phyloP scores from a whole-genome alignment of 1,284 basidiomycete species.

The Naganishia albida region DNA sequence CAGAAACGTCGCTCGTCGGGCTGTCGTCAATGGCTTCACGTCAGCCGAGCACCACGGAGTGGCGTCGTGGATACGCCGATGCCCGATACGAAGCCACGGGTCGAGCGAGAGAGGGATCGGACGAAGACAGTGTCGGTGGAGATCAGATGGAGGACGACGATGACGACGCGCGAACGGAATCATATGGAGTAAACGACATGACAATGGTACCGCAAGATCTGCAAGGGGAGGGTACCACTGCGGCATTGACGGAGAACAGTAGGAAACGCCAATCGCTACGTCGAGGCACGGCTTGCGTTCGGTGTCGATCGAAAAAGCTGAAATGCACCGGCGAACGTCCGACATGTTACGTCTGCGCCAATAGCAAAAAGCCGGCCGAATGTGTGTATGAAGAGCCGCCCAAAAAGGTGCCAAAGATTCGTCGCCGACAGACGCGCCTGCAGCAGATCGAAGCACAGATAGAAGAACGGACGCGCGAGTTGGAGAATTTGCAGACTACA shows the following conservation, averaged over 20 bases:
- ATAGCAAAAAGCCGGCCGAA: conserved; percentile 25
- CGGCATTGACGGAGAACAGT: not conserved
- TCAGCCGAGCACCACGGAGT: not conserved
- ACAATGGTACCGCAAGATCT: not conserved
- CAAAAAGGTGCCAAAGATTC: conserved; percentile 22
- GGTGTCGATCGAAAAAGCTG: conserved; percentile 33
- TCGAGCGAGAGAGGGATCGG: not conserved
- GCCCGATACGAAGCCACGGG: not conserved
- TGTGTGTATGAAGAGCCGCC: conserved; percentile 28
- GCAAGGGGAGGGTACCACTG: not conserved
- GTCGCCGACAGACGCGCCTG: conserved; percentile 22
- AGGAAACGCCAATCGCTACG: conserved; percentile 26
- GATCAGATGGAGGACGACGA: conserved; percentile 16
- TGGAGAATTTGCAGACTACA: not conserved
- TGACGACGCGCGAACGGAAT: not conserved
- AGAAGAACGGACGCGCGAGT: conserved; percentile 6
- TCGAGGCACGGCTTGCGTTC: conserved; percentile 29
- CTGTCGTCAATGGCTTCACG: too few species aligned
- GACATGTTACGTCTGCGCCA: conserved; percentile 21
- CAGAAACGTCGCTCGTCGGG: too few species aligned
- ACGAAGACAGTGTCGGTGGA: conserved; percentile 1
- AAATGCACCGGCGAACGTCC: conserved; percentile 33
- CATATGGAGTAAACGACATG: not conserved
- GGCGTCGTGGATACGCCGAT: not conserved
- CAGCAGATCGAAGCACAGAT: conserved; percentile 31